phyloP scores from a whole-genome alignment of 2,329 filamentous ascomycete genomes.

The Colletotrichum horii region DNA sequence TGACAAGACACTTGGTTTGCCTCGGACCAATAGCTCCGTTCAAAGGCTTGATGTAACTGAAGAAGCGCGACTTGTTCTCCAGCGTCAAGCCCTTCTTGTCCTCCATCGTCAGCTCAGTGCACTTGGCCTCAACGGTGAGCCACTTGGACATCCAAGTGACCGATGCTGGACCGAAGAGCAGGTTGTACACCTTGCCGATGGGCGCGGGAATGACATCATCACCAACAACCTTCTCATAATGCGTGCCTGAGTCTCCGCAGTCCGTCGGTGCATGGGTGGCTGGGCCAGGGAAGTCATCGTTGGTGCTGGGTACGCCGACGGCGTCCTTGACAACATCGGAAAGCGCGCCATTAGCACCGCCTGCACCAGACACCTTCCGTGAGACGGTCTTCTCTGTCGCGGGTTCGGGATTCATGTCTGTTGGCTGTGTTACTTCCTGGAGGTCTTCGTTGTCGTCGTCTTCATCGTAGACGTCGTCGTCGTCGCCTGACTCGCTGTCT shows the following conservation, averaged over 20 bases:
- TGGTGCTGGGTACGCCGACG: constrained; percentile 43
- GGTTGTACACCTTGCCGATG: constrained; percentile 86
- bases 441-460: constrained; percentile 76
- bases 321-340: constrained; percentile 57
- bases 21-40: constrained; percentile 84
- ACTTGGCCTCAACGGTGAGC: constrained; percentile 87
- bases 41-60: constrained; percentile 91
- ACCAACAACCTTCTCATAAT: constrained; percentile 84
- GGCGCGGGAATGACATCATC: constrained; percentile 89
- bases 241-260: constrained; percentile 77
- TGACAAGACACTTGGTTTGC: constrained; percentile 93
- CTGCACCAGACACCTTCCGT: constrained; percentile 73
- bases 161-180: constrained; percentile 85
- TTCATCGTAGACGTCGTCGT: constrained; percentile 79
- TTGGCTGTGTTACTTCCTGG: constrained; percentile 36
- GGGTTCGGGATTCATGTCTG: constrained; percentile 50
- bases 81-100: constrained; percentile 80
- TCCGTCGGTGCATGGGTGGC: constrained; percentile 81
- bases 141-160: constrained; percentile 85
- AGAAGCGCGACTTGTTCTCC: constrained; percentile 77
- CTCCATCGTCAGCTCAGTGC: constrained; percentile 83
- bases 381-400: constrained; percentile 67
- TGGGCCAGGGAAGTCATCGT: constrained; percentile 83
- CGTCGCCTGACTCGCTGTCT: constrained; percentile 65
- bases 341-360: constrained; percentile 45